Percentiles rank a stretch among this genome's conserved stretches.
These are phyloP conservation scores for Acacia melanoxylon DNA, from an alignment of 306 rosid genomes.

Conservation along the genomic window DNA sequence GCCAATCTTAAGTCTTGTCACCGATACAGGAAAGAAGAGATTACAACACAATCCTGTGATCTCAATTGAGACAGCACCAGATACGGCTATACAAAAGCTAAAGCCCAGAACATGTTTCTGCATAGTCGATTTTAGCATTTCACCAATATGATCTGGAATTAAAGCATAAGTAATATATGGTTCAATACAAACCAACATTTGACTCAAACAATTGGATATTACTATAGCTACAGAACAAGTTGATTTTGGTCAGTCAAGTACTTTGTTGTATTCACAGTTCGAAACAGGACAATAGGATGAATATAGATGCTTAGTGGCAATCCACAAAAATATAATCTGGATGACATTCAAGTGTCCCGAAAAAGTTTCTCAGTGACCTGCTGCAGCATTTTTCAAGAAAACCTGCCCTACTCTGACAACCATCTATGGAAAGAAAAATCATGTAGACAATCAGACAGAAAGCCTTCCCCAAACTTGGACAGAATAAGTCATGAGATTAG, in stretches of 20 bases:
- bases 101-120: not conserved
- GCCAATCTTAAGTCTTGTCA: not conserved
- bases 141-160: conserved; percentile 12
- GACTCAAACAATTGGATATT: not conserved
- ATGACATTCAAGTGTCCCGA: not conserved
- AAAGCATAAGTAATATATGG: conserved; percentile 1
- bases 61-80: not conserved
- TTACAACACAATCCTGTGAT: conserved; percentile 14
- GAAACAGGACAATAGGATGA: not conserved
- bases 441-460: not conserved
- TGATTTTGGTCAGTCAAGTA: not conserved
- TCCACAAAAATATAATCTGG: conserved; percentile 22
- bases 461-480: not conserved
- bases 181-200: not conserved
- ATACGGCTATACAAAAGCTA: not conserved
- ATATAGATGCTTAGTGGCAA: not conserved
- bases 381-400: not conserved
- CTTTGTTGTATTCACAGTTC: conserved; percentile 1
- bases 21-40: not conserved
- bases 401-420: not conserved
- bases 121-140: not conserved
- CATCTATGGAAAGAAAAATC: not conserved
- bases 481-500: conserved; percentile 23
- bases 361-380: not conserved
- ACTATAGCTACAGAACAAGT: not conserved